A percentile compares a stretch with the other conserved stretches of the same genome.
Conservation (phyloP, 148 eudicot species). For the Rhododendron simsii region DNA sequence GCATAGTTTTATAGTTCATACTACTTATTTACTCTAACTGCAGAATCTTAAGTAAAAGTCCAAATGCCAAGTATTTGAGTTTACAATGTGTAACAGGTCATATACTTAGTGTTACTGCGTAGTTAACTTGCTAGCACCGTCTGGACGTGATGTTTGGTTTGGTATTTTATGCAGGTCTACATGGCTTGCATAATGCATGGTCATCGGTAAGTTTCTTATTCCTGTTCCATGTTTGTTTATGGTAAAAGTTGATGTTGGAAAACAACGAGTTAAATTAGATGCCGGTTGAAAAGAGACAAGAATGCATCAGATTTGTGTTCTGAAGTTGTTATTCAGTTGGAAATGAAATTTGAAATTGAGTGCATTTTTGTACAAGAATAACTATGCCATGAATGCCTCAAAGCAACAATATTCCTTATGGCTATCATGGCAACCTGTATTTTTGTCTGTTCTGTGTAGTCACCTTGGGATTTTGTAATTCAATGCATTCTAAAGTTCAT, state of each 20-base stretch:
- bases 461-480: not conserved
- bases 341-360: not conserved
- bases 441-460: not conserved
- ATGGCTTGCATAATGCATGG: conserved; percentile 88
- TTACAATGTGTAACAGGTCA: not conserved
- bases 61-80: not conserved
- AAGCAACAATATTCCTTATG: not conserved
- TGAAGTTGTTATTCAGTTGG: not conserved
- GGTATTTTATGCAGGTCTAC: conserved; percentile 60
- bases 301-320: not conserved
- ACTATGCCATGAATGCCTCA: conserved; percentile 1
- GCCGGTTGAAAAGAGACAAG: not conserved
- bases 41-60: not conserved
- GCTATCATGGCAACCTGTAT: not conserved
- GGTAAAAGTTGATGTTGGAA: not conserved
- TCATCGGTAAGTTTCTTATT: conserved; percentile 47
- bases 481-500: not conserved
- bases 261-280: not conserved
- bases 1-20: not conserved
- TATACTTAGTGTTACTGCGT: not conserved
- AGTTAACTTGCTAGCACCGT: conserved; percentile 2
- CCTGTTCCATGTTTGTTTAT: not conserved
- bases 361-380: not conserved
- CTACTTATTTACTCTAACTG: not conserved
- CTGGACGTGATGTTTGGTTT: conserved; percentile 7